phyloP scores from a whole-genome alignment of 306 rosid species.

The Citrullus colocynthis region DNA sequence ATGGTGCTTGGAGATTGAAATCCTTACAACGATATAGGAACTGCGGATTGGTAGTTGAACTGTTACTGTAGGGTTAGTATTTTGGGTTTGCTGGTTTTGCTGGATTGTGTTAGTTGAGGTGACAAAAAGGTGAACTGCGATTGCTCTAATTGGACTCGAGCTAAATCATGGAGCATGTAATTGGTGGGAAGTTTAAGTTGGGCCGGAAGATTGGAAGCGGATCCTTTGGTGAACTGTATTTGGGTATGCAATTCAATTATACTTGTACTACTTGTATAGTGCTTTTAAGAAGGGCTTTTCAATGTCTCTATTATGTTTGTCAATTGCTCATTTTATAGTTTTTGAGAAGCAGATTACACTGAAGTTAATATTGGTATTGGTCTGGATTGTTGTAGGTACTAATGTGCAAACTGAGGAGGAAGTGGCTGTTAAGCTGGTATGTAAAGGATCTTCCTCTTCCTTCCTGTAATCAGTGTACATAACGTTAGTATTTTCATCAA shows the following conservation, averaged over 20 bases:
- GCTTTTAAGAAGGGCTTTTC: too few species aligned
- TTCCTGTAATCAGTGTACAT: slow-evolving; percentile 1
- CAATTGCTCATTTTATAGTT: slow-evolving; percentile 1
- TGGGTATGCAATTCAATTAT: slow-evolving; percentile 41
- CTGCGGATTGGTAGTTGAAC: slow-evolving; percentile 14
- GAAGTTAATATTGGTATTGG: slow-evolving; percentile 11
- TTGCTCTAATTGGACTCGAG: slow-evolving; percentile 21
- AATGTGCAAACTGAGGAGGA: slow-evolving; percentile 96
- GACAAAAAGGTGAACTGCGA: slow-evolving; percentile 17
- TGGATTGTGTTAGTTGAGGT: slow-evolving; percentile 20
- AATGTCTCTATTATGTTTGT: slow-evolving; percentile 16
- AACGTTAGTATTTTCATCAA: not conserved
- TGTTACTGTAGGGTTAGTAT: not conserved
- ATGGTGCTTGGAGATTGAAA: slow-evolving; percentile 10
- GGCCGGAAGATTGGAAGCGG: slow-evolving; percentile 99
- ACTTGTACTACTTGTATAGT: not conserved
- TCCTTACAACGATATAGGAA: slow-evolving; percentile 9
- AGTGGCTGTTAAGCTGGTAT: slow-evolving; percentile 97
- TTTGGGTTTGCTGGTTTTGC: slow-evolving; percentile 13
- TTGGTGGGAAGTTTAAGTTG: slow-evolving; percentile 81
- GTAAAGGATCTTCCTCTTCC: slow-evolving; percentile 14
- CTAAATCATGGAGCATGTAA: slow-evolving; percentile 78
- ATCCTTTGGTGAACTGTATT: slow-evolving; percentile 94
- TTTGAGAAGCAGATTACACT: not conserved
- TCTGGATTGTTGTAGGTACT: slow-evolving; percentile 34